Percentiles rank a stretch among this genome's conserved stretches.
phyloP scores from a whole-genome alignment of 2,329 filamentous ascomycete species.

The Colletotrichum phormii region DNA sequence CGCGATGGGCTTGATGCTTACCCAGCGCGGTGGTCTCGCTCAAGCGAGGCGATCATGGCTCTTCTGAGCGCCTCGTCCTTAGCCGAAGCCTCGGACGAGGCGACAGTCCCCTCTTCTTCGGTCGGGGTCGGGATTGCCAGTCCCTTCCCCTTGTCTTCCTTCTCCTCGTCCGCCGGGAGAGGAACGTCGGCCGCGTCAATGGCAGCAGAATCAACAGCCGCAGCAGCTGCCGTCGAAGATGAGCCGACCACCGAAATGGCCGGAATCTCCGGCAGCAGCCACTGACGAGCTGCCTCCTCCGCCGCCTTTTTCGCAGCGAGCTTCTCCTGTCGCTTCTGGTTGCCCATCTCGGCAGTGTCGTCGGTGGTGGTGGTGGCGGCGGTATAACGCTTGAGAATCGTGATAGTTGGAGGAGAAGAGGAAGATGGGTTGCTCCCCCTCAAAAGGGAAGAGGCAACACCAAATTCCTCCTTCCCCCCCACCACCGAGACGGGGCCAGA shows the following conservation, averaged over 20 bases:
- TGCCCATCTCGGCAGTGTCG: slow-evolving; percentile 4
- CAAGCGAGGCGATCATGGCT: slow-evolving; percentile 8
- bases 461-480: neutral
- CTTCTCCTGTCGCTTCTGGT: neutral
- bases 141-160: neutral
- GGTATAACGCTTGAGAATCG: neutral
- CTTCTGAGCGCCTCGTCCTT: slow-evolving; percentile 8
- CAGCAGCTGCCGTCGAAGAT: neutral
- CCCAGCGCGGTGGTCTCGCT: slow-evolving; percentile 12
- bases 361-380: neutral
- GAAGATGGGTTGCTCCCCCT: neutral
- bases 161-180: neutral
- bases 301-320: slow-evolving; percentile 12
- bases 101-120: neutral
- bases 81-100: neutral
- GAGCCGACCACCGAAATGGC: neutral
- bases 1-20: neutral
- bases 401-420: neutral
- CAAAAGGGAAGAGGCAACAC: neutral
- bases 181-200: neutral
- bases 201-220: neutral
- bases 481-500: neutral
- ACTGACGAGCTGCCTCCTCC: neutral
- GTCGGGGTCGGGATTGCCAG: neutral
- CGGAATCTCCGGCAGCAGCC: neutral